Evolutionary conservation across 2,329 filamentous ascomycete genomes (phyloP), one percentile per base, ranked within the genome.

Genomic region (Clonostachys rhizophaga): DNA sequence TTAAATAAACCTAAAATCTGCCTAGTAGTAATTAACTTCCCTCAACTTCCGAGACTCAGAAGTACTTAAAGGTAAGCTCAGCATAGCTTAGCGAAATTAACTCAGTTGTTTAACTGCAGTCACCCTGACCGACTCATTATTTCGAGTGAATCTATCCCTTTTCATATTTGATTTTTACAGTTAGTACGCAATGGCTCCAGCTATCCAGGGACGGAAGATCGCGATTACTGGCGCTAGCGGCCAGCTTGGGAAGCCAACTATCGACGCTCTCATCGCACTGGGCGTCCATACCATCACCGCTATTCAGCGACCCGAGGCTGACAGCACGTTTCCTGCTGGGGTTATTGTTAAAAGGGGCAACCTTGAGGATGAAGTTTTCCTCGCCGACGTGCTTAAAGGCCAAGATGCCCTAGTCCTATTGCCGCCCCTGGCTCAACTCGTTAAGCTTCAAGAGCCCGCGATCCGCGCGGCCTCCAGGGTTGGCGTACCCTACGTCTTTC

Each of bases 211-310:
- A 13, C 57, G 56, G 40, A 63, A 60, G 33, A 58, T 62, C 36
- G 58, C 58, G 44, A 55, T 60, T 11, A 49, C 56, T 46, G 58
- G 61, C 43, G 63, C 64, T 46, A 59, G 63, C 52, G 70, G 72
- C 47, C 60, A 59, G 34, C 51, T 68, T 37, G 72, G 71, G n/a
- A 55, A 55, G 3, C 52, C 58, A 41, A 67, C 70, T 46, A 54
- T 64, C 39, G 52, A 60, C 5, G 63, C 63, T n/a, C 61, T 78
- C 5, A 54, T 73, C 41, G 61, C 63, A 36, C 66, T 64, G 24
- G 71, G 71, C 46, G 69, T 69, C 42, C 72, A 76, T 56, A 69
- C 54, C 13, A 59, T 81, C 49, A 80, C 75, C 2, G 74, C 73
- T 49, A 59, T 81, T 39, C n/a, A 12, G 12, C 74, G 76, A 41